Base-by-base conservation (phyloP, 2,329 filamentous ascomycete species). In the Mariannaea elegans region DNA sequence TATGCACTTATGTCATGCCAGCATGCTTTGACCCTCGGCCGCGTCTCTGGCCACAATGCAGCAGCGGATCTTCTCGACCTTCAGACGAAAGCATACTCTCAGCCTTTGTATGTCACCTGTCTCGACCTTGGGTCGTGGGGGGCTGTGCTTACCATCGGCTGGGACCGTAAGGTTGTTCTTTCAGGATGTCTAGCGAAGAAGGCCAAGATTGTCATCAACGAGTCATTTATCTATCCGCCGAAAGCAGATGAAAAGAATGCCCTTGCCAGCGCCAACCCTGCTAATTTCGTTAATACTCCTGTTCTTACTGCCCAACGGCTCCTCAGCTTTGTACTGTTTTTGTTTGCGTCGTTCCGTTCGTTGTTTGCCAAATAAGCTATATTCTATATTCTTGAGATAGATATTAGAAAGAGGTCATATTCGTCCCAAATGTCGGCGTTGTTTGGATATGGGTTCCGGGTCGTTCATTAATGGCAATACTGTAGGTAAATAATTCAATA, bases 1-100 rank as follows among this genome's bases (percentile, higher is more conserved):
- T 45, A 69, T 21, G 68, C 72, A 1, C 39, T 76, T 32, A 78
- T 77, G 76, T 76, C 71, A 1, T 78, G 76, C 55, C 76, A 78
- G 61, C 76, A 78, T 49, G 76, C 76, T 6, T 53, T 74, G 27
- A 49, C 59, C 3, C 67, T 78, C 2, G 76, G 76, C 6, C 73
- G 75, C 3, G 48, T 71, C 2, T 65, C 72, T 0, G 72, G 74
- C 1, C 54, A 76, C 51, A 76, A 75, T 57, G 72, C 72, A 0
- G 71, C 73, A 1, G 72, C 73, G 2, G 71, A 74, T 41, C 63
- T 78, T 1, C 68, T 78, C 2, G 65, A 59, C 3, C 42, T 68
- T 12, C 51, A 65, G 1, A 45, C 61, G 8, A 52, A 66, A 4
- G 41, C 59, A 1, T 78, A 77, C 59, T 48, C 60, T 0, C 76